Base-by-base conservation (phyloP, 2,329 filamentous ascomycete species). In the Dothideomycetes sp. region DNA sequence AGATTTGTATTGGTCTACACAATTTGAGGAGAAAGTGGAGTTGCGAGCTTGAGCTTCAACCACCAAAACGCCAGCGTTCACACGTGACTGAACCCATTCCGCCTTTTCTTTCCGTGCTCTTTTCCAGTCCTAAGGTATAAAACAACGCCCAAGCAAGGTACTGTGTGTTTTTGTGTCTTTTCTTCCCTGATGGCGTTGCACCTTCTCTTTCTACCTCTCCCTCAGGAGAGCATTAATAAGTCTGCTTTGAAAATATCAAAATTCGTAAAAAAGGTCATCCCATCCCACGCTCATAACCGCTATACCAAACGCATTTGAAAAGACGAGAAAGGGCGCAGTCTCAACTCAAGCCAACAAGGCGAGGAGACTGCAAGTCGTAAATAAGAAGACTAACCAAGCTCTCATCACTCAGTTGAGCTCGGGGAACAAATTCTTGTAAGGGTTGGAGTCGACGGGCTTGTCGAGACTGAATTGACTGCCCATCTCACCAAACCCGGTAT, bases 361-460 rank as follows among this genome's bases (percentile, higher is more conserved):
- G 22, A 27, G 22, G 22, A 27, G 22, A 27, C 22, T 27, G 7
- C 22, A 12, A 27, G 12, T 27, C 22, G 12, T 27, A 12, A 27
- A 27, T 7, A 27, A 27, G 22, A 12, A 12, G 7, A 7, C 7
- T 12, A 27, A 27, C 7, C 22, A 27, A n/a, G n/a, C n/a, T n/a
- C n/a, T n/a, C n/a, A n/a, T n/a, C n/a, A n/a, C n/a, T n/a, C n/a
- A 30, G 31, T 41, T 16, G 10, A 41, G 34, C 39, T 41, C 39
- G 5, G 39, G 39, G 22, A 41, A 41, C 18, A 33, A 37, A n/a
- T 34, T 15, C 4, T 30, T 30, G n/a, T 41, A 41, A 16, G 39
- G 39, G 17, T 41, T 41, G 15, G 10, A 16, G 5, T 32, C 30
- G 15, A 32, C n/a, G 30, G 10, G 11, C 5, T 32, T 32, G 30